Evolutionary conservation across 257 asterid genomes (phyloP).

Genomic region (Solanum habrochaites): DNA sequence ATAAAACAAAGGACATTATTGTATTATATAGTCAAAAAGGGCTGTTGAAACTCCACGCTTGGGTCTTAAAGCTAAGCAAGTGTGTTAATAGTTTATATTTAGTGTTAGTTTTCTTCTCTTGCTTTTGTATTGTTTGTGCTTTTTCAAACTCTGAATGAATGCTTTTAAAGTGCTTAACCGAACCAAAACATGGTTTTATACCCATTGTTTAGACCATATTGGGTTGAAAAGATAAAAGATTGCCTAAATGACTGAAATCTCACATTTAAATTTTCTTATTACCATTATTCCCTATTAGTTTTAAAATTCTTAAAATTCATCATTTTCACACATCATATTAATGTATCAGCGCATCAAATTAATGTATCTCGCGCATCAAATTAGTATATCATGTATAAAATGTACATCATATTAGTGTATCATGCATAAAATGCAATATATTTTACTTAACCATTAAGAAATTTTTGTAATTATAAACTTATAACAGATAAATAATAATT

Average conservation of each 20-base stretch:
- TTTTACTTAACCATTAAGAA: accelerated
- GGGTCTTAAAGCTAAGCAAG: not conserved
- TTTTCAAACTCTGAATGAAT: not conserved
- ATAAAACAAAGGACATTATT: not conserved
- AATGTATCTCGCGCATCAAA: no score
- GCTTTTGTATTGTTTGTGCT: not conserved
- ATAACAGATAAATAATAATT: no score
- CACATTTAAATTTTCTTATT: no score
- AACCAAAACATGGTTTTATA: not conserved
- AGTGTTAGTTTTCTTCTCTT: not conserved
- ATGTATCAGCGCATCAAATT: no score
- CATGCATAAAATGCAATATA: no score
- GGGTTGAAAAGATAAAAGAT: not conserved
- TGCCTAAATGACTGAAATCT: no score
- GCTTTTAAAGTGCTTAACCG: not conserved
- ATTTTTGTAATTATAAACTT: no score
- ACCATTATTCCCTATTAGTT: no score
- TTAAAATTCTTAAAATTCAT: no score
- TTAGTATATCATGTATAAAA: no score
- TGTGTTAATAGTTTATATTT: not conserved
- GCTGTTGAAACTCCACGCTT: not conserved
- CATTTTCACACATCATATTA: no score
- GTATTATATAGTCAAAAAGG: not conserved
- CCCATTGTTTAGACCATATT: not conserved
- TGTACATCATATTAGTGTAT: no score